Base-by-base conservation (phyloP, 1,284 basidiomycete genomes). In the Entoloma clypeatum region DNA sequence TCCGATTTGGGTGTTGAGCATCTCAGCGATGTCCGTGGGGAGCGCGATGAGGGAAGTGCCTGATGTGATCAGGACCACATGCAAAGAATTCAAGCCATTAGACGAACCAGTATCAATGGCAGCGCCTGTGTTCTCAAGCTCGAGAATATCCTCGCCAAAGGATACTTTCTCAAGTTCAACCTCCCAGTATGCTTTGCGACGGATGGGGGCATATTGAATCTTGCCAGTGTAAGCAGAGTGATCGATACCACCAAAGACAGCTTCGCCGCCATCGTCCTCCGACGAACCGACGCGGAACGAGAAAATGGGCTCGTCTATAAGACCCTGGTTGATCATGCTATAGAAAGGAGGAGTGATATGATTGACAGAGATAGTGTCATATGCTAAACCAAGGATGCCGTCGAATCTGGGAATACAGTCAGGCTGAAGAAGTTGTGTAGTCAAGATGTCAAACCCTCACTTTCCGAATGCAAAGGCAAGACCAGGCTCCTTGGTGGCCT, bases 171-270 rank as follows among this genome's bases (percentile, higher is more conserved):
- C 75, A 18, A 99, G 81, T 64, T 94, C 92, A 43, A 98, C 92
- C 64, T 97, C 92, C 96, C 96, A 99, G 73, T 99, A 99, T 5
- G 93, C 96, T 75, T 91, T 93, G 59, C 93, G 82, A 57, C 94
- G 87, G 44, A 99, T 76, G 42, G 96, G 95, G 19, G 89, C 91
- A 58, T 98, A 99, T 30, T 67, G 62, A 48, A 99, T 77, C 61
- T 86, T 75, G 64, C 95, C 96, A 10, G 67, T 77, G 72, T 87
- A 98, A 40, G 90, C 87, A 26, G 57, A 58, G 19, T 70, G 48
- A 64, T 99, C 94, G 49, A 97, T 78, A 38, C 95, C 96, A 59
- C 96, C 96, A 56, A 99, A 98, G 43, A 87, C 71, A 38, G 86
- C 92, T 66, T 95, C 92, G 41, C 96, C 96, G 45, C 89, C 92